A percentile compares a stretch with the other conserved stretches of the same genome.
phyloP scores from a whole-genome alignment of 768 basidiomycete genomes.

The Piloderma croceum region DNA sequence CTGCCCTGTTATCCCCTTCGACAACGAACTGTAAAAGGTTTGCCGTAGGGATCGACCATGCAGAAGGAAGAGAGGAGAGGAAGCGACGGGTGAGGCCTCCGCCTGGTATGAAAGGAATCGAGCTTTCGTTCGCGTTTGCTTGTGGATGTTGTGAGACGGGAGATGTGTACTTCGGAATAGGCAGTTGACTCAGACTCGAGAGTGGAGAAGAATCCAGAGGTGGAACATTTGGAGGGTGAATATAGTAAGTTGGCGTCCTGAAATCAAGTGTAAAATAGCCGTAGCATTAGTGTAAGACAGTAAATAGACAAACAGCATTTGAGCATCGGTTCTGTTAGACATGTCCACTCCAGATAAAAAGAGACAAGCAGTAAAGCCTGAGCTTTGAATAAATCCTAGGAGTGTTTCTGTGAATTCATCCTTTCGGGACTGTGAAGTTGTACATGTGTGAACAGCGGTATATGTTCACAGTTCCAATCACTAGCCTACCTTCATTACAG shows the following conservation, averaged over 20 bases:
- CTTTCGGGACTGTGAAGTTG: constrained; percentile 62
- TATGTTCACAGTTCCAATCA: background rate
- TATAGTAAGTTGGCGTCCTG: constrained; percentile 64
- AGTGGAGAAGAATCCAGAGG: constrained; percentile 41
- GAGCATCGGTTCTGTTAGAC: constrained; percentile 66
- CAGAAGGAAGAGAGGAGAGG: constrained; percentile 47
- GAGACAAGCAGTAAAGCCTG: constrained; percentile 46
- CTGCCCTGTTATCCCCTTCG: constrained; percentile 77
- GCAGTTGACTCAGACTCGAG: constrained; percentile 37
- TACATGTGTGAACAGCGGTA: too few relatives aligned
- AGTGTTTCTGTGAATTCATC: constrained; percentile 57
- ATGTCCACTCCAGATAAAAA: constrained; percentile 74
- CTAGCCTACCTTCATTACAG: constrained; percentile 55
- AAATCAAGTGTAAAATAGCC: background rate
- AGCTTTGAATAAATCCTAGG: constrained; percentile 48
- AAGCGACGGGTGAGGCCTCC: constrained; percentile 69
- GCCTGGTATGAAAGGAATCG: constrained; percentile 71
- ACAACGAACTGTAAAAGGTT: constrained; percentile 69
- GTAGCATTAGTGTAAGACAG: background rate
- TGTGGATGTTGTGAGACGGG: constrained; percentile 35
- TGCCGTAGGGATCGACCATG: constrained; percentile 49
- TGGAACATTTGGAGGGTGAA: constrained; percentile 41
- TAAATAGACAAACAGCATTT: constrained; percentile 57
- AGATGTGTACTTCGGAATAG: constrained; percentile 51
- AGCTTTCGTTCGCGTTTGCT: constrained; percentile 20